A percentile compares a stretch with the other conserved stretches of the same genome.
Conservation (phyloP, 352 stramenopile species). For the Phytophthora quininea region DNA sequence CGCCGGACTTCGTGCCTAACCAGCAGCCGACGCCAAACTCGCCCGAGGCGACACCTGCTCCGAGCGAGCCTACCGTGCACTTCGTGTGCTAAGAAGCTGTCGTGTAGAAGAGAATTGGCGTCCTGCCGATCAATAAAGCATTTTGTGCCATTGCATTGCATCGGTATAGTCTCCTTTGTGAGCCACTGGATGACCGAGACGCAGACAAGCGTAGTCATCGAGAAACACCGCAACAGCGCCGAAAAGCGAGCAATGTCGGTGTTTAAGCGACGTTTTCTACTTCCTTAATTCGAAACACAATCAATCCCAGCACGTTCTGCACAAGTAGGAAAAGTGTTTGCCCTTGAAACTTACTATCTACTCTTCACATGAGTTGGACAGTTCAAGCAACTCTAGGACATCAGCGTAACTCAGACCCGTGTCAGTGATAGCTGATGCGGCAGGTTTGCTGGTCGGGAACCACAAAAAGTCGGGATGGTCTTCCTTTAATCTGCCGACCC, state of each 20-base stretch:
- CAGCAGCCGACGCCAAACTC: background rate
- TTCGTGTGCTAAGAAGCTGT: constrained; percentile 6
- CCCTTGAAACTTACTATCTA: background rate
- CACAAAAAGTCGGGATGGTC: constrained; percentile 46
- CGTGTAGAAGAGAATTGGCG: constrained; percentile 1
- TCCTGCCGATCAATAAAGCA: no score
- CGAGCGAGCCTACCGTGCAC: constrained; percentile 2
- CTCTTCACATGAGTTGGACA: constrained; percentile 10
- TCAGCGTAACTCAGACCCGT: constrained; percentile 36
- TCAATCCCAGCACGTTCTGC: no score
- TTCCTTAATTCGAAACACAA: no score
- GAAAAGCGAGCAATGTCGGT: no score
- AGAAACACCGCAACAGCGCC: no score
- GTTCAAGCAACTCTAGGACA: constrained; percentile 26
- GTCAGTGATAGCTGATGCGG: constrained; percentile 21
- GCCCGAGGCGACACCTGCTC: background rate
- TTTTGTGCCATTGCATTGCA: no score
- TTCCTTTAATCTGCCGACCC: constrained; percentile 31
- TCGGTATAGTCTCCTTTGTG: no score
- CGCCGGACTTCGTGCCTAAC: no score
- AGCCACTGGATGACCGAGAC: no score
- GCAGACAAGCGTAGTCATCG: no score
- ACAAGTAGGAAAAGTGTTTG: no score
- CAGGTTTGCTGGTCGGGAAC: constrained; percentile 34
- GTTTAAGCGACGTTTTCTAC: no score